Evolutionary conservation across 331 rosid species (phyloP).

Genomic region (Malus hybrid): DNA sequence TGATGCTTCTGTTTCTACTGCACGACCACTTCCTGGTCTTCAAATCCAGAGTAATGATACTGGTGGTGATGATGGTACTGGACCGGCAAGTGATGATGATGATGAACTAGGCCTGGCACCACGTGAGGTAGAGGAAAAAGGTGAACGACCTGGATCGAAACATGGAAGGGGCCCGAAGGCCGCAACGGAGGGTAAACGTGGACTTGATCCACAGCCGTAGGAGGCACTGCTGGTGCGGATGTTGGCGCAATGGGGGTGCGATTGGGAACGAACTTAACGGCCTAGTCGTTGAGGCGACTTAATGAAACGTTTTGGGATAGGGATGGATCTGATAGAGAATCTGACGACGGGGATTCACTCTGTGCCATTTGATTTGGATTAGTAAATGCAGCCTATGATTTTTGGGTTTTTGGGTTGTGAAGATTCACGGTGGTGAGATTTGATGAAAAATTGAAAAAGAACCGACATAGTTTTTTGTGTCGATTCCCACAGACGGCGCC

Average conservation of each 20-base stretch:
- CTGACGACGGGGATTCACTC: no score
- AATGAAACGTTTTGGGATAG: constrained; percentile 46
- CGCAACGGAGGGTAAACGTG: constrained; percentile 45
- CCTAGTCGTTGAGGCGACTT: constrained; percentile 85
- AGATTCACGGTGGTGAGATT: no score
- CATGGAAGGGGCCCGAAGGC: constrained; percentile 27
- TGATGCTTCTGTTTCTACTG: neutral
- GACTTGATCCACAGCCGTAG: constrained; percentile 11
- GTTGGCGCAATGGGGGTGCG: constrained; percentile 34
- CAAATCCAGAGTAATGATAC: constrained; percentile 28
- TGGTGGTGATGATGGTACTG: constrained; percentile 46
- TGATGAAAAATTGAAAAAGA: no score
- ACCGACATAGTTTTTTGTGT: no score
- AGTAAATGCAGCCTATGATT: no score
- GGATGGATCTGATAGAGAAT: no score
- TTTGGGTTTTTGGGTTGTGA: no score
- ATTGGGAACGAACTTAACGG: constrained; percentile 69
- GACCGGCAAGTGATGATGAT: constrained; percentile 30
- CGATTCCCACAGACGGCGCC: no score
- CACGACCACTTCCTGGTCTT: constrained; percentile 27
- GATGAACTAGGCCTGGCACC: constrained; percentile 20
- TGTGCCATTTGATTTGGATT: no score
- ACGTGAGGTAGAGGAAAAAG: constrained; percentile 26
- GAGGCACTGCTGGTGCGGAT: constrained; percentile 38
- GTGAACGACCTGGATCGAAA: constrained; percentile 24